These are phyloP conservation scores for Metroxylon sagu DNA, from an alignment of 176 grass and related monocot genomes.

Conservation along the genomic window DNA sequence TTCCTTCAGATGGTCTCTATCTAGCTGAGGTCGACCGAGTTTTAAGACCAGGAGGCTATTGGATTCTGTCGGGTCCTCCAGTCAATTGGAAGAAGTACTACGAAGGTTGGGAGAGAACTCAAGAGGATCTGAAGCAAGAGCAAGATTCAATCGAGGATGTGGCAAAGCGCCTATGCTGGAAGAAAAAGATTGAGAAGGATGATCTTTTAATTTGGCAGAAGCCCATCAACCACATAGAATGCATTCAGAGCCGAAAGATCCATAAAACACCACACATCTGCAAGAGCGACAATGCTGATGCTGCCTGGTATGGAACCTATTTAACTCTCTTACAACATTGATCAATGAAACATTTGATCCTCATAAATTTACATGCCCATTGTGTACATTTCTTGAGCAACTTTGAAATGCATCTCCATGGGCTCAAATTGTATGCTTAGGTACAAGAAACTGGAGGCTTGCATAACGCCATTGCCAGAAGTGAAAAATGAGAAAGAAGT, in stretches of 20 bases:
- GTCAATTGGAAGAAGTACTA: constrained; percentile 88
- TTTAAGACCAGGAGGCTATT: constrained; percentile 88
- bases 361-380: too few species aligned
- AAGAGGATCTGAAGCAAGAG: constrained; percentile 73
- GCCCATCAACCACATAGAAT: constrained; percentile 79
- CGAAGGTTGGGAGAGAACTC: constrained; percentile 66
- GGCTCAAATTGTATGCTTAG: constrained; percentile 17
- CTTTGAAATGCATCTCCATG: too few species aligned
- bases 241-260: constrained; percentile 41
- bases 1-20: constrained; percentile 71
- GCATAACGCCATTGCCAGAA: constrained; percentile 82
- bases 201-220: constrained; percentile 95
- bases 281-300: constrained; percentile 68
- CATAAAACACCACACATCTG: constrained; percentile 70
- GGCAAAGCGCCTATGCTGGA: constrained; percentile 77
- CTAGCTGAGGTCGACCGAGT: constrained; percentile 80
- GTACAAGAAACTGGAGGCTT: constrained; percentile 86
- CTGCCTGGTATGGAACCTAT: constrained; percentile 51
- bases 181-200: constrained; percentile 59
- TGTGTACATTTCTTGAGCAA: too few species aligned
- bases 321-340: too few species aligned
- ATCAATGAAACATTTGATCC: too few species aligned
- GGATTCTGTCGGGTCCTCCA: constrained; percentile 82
- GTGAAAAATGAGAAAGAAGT: constrained; percentile 64
- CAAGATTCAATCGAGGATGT: constrained; percentile 83